Base-by-base conservation (phyloP, 257 asterid genomes). In the Solanum arcanum region DNA sequence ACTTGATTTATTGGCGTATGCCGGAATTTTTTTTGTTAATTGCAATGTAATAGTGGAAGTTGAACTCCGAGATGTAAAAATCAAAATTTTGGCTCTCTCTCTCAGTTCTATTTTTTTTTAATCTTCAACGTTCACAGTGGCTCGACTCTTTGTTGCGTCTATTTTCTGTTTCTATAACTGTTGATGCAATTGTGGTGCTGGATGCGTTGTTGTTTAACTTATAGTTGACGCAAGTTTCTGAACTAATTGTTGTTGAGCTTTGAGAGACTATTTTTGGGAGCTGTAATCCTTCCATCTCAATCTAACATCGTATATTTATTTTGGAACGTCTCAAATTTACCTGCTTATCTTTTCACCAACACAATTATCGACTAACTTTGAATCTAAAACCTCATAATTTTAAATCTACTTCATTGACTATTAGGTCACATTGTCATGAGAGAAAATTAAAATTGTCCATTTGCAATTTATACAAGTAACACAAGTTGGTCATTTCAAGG, bases 21-120 rank as follows among this genome's bases (percentile, higher is more conserved):
- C 12, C 25, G 89, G 92, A 91, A 91, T 31, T 93, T 92, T 91
- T 92, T 94, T 68, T 42, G 20, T 42, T 1, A 33, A 41, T 80
- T 60, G 46, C 81, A 20, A n/a, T 42, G 87, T 39, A 68, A 33
- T 84, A 44, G 44, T 70, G 33, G 33, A 69, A 84, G 75, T 62
- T 84, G 60, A 62, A 49, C 83, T 39, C 33, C 3, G 37, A 86
- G 69, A 33, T 70, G 83, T 86, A 86, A 70, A 86, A 49, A 70
- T 86, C 35, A 21, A 86, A 85, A 86, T 46, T 86, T 86, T 86
- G 78, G 12, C 56, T 70, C 47, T 10, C 41, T 23, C 25, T 68
- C 42, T 81, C 29, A 81, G 66, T 29, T 80, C 5, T 10, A 5
- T 25, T 16, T 23, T 27, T 25, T 52, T 16, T 2, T 0, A 0